Evolutionary conservation across 2,329 filamentous ascomycete genomes (phyloP).

Genomic region (Fusarium graminum): DNA sequence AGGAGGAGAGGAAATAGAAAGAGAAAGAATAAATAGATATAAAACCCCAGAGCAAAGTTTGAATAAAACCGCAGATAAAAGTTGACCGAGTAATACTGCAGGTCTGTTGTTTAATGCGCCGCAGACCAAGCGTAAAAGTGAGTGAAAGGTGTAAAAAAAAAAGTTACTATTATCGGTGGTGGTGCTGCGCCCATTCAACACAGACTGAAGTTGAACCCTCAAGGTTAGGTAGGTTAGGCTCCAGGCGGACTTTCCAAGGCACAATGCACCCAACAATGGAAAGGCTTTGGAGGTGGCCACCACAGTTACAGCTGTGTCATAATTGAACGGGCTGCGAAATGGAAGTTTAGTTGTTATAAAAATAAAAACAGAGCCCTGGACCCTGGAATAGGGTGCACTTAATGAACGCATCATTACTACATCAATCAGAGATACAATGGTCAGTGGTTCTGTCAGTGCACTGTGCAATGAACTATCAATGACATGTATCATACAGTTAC

Average conservation of each 20-base stretch:
- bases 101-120: slow-evolving; percentile 31
- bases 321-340: slow-evolving; percentile 22
- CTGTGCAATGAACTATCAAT: neutral
- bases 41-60: slow-evolving; percentile 22
- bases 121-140: slow-evolving; percentile 28
- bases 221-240: slow-evolving; percentile 15
- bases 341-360: neutral
- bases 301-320: neutral
- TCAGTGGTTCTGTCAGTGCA: neutral
- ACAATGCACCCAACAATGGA: neutral
- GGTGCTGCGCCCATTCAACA: neutral
- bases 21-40: slow-evolving; percentile 10
- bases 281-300: slow-evolving; percentile 2
- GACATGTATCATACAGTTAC: neutral
- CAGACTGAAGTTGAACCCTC: slow-evolving; percentile 15
- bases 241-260: slow-evolving; percentile 16
- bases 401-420: slow-evolving; percentile 23
- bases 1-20: slow-evolving; percentile 1
- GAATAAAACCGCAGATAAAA: slow-evolving; percentile 19
- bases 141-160: slow-evolving; percentile 21
- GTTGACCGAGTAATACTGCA: slow-evolving; percentile 13
- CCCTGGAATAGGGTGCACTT: slow-evolving; percentile 26
- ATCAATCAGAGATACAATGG: slow-evolving; percentile 7
- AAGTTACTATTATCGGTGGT: neutral
- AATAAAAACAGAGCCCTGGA: slow-evolving; percentile 13